Evolutionary conservation across 2,329 filamentous ascomycete species (phyloP).

Genomic region (Penicillium decumbens): DNA sequence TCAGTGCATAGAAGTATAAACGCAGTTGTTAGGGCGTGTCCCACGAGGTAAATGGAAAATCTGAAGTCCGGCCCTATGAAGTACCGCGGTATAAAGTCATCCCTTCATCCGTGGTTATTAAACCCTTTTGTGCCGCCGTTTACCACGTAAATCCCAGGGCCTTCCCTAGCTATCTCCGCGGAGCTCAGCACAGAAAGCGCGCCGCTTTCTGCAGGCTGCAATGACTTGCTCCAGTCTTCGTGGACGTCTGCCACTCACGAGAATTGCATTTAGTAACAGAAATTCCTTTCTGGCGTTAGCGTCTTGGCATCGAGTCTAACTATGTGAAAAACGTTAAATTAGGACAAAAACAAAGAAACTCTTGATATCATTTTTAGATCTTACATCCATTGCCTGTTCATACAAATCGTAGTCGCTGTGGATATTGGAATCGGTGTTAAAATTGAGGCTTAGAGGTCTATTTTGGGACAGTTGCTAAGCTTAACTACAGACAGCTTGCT

Average conservation of each 20-base stretch:
- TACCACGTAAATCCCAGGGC: background rate
- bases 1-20: background rate
- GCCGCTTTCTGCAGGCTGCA: background rate
- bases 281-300: constrained; percentile 29
- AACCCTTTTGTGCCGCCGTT: background rate
- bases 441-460: no score
- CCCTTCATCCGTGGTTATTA: background rate
- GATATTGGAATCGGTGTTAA: no score
- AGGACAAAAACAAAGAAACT: no score
- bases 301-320: constrained; percentile 11
- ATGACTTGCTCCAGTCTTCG: background rate
- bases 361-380: no score
- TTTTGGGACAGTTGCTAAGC: no score
- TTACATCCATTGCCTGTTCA: no score
- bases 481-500: no score
- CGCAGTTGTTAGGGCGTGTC: background rate
- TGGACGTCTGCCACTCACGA: constrained; percentile 29
- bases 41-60: background rate
- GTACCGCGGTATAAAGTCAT: background rate
- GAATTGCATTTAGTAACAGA: constrained; percentile 36
- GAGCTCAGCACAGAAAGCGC: background rate
- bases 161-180: background rate
- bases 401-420: no score
- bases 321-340: no score
- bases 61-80: constrained; percentile 2